Base-by-base conservation (phyloP, 192 early-diverging fungal species). In the Backusella luteola region DNA sequence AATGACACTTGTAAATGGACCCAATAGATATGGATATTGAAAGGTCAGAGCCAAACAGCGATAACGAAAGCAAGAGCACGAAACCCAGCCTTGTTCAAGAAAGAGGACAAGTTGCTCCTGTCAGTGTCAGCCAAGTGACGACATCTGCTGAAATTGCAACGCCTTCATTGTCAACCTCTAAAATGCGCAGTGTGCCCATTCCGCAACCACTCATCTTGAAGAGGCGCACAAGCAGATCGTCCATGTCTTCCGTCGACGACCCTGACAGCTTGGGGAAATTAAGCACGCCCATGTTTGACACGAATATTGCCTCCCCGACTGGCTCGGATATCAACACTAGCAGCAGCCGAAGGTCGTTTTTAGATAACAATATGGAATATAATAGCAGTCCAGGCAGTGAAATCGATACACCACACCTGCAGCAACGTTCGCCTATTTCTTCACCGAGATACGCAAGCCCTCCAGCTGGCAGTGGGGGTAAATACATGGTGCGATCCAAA, bases 401-500 rank as follows among this genome's bases (percentile, higher is more conserved):
- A 69, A 6, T 26, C 42, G 66, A 26, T 41, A 34, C n/a, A 39
- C 49, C 29, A 26, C 53, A 23, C 23, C 19, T 53, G 14, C 76
- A 71, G 12, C 63, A 19, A 53, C 66, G 46, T 41, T 69, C 67
- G 19, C n/a, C 39, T 32, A 52, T 35, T 23, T 21, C 59, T 49
- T 77, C 80, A 59, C 76, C 80, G 1, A 69, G 74, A 39, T 81
- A 81, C 23, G 72, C 80, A 9, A 81, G 80, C 73, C 80, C 80
- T 12, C 80, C 76, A 19, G 80, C 77, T 23, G 80, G 80, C 4
- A 74, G 71, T 75, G 80, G 80, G 15, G 80, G 68, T 5, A 81
- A 78, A 44, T 81, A 81, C 42, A 77, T 81, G 73, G 73, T 81
- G 17, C 75, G 77, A 29, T 81, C 80, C 6, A 81, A 81, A 59